These are phyloP conservation scores for Eutypella sp. DNA, from an alignment of 2,329 filamentous ascomycete species.

Conservation along the genomic window DNA sequence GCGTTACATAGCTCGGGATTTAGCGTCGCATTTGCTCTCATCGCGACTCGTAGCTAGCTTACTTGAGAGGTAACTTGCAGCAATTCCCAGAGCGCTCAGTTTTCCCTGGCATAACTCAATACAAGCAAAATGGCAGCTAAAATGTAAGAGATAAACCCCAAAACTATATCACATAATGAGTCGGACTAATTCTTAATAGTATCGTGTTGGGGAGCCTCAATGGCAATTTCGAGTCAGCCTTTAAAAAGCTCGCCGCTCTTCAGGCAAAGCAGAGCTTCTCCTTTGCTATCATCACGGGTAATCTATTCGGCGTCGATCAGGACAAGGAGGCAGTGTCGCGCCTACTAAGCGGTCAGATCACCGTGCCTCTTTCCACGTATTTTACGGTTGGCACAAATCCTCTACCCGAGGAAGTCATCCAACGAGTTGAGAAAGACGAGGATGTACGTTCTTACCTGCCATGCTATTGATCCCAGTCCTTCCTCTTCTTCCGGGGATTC, in stretches of 20 bases:
- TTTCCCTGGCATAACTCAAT: too few relatives aligned
- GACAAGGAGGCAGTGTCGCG: constrained; percentile 55
- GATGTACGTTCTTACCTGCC: constrained; percentile 32
- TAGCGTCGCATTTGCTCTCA: neutral
- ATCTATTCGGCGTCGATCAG: constrained; percentile 66
- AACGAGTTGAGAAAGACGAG: constrained; percentile 68
- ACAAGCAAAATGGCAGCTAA: constrained; percentile 44
- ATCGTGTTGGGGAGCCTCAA: constrained; percentile 80
- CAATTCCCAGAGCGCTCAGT: too few relatives aligned
- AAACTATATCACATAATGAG: too few relatives aligned
- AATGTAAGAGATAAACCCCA: constrained; percentile 42
- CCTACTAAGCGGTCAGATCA: constrained; percentile 67
- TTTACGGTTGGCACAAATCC: constrained; percentile 73
- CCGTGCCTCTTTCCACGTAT: constrained; percentile 79
- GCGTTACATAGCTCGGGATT: neutral
- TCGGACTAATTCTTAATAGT: constrained; percentile 34
- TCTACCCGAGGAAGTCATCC: constrained; percentile 66
- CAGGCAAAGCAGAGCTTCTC: constrained; percentile 86
- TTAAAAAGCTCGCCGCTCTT: constrained; percentile 73
- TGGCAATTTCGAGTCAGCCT: constrained; percentile 69
- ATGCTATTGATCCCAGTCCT: neutral
- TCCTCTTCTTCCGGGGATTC: neutral
- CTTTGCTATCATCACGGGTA: constrained; percentile 77
- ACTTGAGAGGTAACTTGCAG: too few relatives aligned
- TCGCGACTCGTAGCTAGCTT: neutral